phyloP scores from a whole-genome alignment of 140 eudicot species.

The Eryngium alpinum region DNA sequence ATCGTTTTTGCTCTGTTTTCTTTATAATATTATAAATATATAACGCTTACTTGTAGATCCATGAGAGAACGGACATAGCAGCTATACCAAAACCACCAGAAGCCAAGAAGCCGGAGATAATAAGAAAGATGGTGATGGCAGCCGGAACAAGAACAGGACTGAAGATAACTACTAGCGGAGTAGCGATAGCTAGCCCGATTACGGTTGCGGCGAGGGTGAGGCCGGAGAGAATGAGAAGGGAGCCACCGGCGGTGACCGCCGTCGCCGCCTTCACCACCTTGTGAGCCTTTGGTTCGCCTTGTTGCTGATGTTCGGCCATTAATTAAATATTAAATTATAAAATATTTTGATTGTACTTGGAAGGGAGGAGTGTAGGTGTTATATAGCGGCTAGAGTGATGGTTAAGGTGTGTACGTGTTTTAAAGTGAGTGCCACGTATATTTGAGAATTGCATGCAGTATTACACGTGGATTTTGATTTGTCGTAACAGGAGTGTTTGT shows the following conservation, averaged over 20 bases:
- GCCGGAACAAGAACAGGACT: constrained; percentile 71
- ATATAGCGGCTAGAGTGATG: no score
- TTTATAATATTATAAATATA: no score
- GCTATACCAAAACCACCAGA: constrained; percentile 54
- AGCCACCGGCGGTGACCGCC: constrained; percentile 48
- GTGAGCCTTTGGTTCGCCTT: constrained; percentile 36
- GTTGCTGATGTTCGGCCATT: constrained; percentile 9
- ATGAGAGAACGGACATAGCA: constrained; percentile 35
- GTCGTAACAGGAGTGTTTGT: no score
- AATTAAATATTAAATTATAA: no score
- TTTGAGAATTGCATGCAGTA: no score
- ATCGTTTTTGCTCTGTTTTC: no score
- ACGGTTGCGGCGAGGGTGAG: constrained; percentile 52
- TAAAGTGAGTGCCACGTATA: no score
- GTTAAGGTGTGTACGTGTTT: no score
- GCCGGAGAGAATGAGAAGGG: constrained; percentile 51
- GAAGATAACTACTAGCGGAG: constrained; percentile 56
- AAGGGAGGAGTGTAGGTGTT: not conserved
- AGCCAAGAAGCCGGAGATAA: constrained; percentile 38
- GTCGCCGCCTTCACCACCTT: constrained; percentile 52
- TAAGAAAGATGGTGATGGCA: constrained; percentile 23
- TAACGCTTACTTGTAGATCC: constrained; percentile 34
- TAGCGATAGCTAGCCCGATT: constrained; percentile 38
- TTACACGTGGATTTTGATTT: no score
- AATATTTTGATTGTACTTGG: constrained; percentile 3